Evolutionary conservation across 2,329 filamentous ascomycete species (phyloP).

Genomic region (Claviceps arundinis): DNA sequence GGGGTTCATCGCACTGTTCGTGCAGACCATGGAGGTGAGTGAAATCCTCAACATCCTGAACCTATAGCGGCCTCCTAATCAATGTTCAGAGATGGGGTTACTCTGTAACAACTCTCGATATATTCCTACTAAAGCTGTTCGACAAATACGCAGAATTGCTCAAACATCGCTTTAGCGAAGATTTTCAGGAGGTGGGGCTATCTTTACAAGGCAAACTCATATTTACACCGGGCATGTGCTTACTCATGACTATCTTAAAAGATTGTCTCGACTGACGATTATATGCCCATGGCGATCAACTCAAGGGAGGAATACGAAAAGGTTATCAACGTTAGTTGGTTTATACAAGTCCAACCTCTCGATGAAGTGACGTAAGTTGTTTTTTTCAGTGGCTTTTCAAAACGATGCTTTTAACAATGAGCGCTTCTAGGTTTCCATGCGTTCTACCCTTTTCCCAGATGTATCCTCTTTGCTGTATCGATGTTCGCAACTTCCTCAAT

Average conservation of each 20-base stretch:
- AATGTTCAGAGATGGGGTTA: conserved; percentile 83
- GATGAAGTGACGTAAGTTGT: conserved; percentile 58
- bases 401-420: conserved; percentile 1
- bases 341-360: conserved; percentile 64
- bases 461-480: conserved; percentile 97
- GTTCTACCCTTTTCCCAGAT: conserved; percentile 98
- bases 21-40: conserved; percentile 89
- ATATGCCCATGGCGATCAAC: conserved; percentile 98
- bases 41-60: conserved; percentile 40
- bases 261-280: conserved; percentile 84
- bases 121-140: conserved; percentile 77
- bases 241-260: conserved; percentile 14
- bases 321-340: conserved; percentile 93
- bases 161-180: conserved; percentile 82
- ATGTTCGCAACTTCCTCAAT: conserved; percentile 93
- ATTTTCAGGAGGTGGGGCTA: conserved; percentile 68
- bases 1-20: conserved; percentile 81
- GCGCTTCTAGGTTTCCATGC: conserved; percentile 60
- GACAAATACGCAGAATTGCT: conserved; percentile 87
- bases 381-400: neutral
- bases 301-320: conserved; percentile 86
- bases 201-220: neutral
- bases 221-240: neutral
- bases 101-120: conserved; percentile 66
- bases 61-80: conserved; percentile 53